Base-by-base conservation (phyloP, 108 stramenopile species). In the Fragilariopsis cylindrus region DNA sequence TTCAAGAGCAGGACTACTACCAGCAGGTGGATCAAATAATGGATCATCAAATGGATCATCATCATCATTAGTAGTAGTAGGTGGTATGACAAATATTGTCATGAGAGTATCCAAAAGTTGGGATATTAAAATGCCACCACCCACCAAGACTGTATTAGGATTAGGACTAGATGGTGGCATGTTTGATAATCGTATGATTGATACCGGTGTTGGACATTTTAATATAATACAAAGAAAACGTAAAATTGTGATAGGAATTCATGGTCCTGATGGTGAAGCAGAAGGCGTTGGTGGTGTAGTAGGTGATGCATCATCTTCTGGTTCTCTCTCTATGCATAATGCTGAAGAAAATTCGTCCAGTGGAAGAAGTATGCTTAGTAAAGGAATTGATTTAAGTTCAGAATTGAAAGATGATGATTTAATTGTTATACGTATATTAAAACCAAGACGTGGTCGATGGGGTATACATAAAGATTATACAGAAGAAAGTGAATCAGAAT, bases 41-140 rank as follows among this genome's bases (percentile, higher is more conserved):
- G 30, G 30, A 30, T 21, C 21, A 21, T 21, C 21, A 21, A 21
- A 21, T 21, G 21, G 21, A 21, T 30, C 30, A 30, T 30, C 30
- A 30, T 30, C 30, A 30, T 30, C 30, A 30, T 30, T 30, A 30
- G 1, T 30, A 30, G 30, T 30, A 2, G 30, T 30, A 1, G 30
- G 30, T 30, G 58, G 58, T 30, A 40, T 30, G 18, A 60, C 9
- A 40, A 60, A 60, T 9, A 40, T 60, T 40, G 58, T 60, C 5
- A 60, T 60, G 58, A 30, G 58, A 9, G 40, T 60, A 40, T 40
- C 40, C 42, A 60, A 74, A 45, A 66, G 48, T 4, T 82, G 82
- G 82, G 70, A 78, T 44, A 66, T 82, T 1, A 70, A 72, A 46
- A 74, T 73, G 48, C 82, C 82, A 11, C 82, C 82, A 4, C 72